Base-by-base conservation (phyloP, 2,329 filamentous ascomycete species). In the Bipolaris cookei region DNA sequence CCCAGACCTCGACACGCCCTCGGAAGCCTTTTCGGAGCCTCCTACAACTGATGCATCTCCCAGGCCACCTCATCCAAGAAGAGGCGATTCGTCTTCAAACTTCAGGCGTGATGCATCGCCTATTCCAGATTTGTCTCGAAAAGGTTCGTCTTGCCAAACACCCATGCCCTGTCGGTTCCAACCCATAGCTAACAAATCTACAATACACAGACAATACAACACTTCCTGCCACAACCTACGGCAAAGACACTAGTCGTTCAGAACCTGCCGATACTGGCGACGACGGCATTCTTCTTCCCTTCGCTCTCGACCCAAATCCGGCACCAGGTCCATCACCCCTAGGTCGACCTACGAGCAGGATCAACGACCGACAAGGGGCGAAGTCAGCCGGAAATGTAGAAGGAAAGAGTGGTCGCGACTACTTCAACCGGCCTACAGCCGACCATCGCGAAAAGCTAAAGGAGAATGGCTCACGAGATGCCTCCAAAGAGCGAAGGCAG, bases 201-300 rank as follows among this genome's bases (percentile, higher is more conserved):
- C 64, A 47, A 63, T 54, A 46, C 52, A 49, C 56, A 80, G 86
- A 88, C 58, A 87, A 86, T 30, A 81, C 91, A 23, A 88, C 87
- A 3, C 80, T 96, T 16, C 90, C 92, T 3, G 85, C 90, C 1
- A 88, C 87, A 45, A 90, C 85, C 6, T 96, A 96, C 76, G 62
- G 54, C 56, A 86, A 89, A 64, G 90, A 88, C 68, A 90, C 91
- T 67, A 86, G 89, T 56, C 90, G 90, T 68, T 94, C 91, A 2
- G 80, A 88, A 55, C 79, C 80, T 4, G 86, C 87, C 51, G 84
- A 84, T 38, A 84, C 84, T 43, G 86, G 90, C 63, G 88, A 89
- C 71, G 72, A 77, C 61, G 64, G 79, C 64, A 70, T 82, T 65
- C 78, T 81, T 56, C 76, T 84, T 18, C 81, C 81, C 4, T 80